Conservation (phyloP, 169 alveolate species). For the Theileria sp. region DNA sequence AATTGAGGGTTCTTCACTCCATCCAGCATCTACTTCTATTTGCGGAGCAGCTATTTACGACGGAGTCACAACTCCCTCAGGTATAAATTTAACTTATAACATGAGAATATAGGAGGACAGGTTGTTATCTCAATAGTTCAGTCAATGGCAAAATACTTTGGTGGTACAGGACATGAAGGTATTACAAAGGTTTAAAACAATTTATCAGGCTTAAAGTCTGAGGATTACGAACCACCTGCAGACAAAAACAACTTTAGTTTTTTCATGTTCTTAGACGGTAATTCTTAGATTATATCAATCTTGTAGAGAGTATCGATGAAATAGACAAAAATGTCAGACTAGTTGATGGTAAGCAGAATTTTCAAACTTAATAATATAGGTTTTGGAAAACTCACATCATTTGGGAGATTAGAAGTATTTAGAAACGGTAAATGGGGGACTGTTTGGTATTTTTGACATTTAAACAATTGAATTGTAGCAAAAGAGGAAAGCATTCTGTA, state of each 20-base stretch:
- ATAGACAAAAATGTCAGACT: conserved; percentile 82
- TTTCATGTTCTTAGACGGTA: conserved; percentile 47
- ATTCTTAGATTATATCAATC: neutral
- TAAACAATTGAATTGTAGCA: neutral
- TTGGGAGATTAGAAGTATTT: conserved; percentile 82
- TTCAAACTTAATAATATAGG: conserved; percentile 7
- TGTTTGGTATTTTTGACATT: conserved; percentile 54
- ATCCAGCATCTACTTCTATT: conserved; percentile 85
- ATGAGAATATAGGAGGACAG: conserved; percentile 77
- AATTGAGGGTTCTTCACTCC: conserved; percentile 82
- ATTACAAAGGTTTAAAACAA: neutral
- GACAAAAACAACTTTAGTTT: conserved; percentile 53
- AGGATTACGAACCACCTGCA: conserved; percentile 60
- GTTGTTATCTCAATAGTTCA: conserved; percentile 77
- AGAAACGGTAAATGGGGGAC: conserved; percentile 75
- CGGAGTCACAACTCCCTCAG: conserved; percentile 81
- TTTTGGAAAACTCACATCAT: conserved; percentile 77
- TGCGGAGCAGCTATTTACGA: conserved; percentile 86
- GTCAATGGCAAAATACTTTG: conserved; percentile 73
- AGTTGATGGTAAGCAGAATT: conserved; percentile 79
- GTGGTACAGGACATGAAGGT: conserved; percentile 8
- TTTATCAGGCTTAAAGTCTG: conserved; percentile 31
- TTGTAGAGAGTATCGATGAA: conserved; percentile 81
- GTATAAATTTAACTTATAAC: neutral
- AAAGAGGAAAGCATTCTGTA: conserved; percentile 71